These are phyloP conservation scores for Lasiodiplodia sp. DNA, from an alignment of 2,329 filamentous ascomycete genomes.

Conservation along the genomic window DNA sequence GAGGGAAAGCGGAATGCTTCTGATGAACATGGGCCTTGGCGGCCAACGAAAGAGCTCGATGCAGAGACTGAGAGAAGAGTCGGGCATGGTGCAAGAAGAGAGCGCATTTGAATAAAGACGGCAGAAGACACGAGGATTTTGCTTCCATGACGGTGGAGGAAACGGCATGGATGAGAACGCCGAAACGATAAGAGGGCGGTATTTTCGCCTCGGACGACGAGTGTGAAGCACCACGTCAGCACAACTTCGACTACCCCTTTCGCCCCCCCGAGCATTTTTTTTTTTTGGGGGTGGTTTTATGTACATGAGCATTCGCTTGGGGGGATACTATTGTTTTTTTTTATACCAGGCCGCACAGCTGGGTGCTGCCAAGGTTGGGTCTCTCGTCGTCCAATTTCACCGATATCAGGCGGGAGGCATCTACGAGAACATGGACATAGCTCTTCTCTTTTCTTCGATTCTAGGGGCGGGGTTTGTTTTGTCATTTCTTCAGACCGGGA, in stretches of 20 bases:
- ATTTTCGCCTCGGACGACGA: not conserved
- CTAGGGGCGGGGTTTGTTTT: conserved; percentile 1
- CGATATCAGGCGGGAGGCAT: not conserved
- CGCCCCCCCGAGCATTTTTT: not conserved
- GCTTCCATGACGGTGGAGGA: not conserved
- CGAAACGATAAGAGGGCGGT: not conserved
- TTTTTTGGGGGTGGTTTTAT: not conserved
- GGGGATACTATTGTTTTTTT: not conserved
- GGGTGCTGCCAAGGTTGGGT: not conserved
- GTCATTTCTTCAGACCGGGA: conserved; percentile 10
- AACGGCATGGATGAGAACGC: not conserved
- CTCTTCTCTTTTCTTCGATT: not conserved
- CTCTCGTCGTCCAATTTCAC: not conserved
- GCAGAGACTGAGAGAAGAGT: conserved; percentile 42
- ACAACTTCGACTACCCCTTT: not conserved
- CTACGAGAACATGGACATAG: conserved; percentile 24
- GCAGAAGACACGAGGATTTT: conserved; percentile 7
- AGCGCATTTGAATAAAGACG: conserved; percentile 30
- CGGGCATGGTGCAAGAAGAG: conserved; percentile 35
- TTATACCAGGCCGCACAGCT: not conserved
- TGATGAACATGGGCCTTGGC: conserved; percentile 46
- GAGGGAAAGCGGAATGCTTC: conserved; percentile 49
- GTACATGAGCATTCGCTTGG: conserved; percentile 11
- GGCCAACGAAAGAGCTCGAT: conserved; percentile 47
- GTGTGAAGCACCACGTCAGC: not conserved